Evolutionary conservation across 805 yeast species (phyloP), one percentile per base, ranked within the genome.

Genomic region (Candida caryicola): DNA sequence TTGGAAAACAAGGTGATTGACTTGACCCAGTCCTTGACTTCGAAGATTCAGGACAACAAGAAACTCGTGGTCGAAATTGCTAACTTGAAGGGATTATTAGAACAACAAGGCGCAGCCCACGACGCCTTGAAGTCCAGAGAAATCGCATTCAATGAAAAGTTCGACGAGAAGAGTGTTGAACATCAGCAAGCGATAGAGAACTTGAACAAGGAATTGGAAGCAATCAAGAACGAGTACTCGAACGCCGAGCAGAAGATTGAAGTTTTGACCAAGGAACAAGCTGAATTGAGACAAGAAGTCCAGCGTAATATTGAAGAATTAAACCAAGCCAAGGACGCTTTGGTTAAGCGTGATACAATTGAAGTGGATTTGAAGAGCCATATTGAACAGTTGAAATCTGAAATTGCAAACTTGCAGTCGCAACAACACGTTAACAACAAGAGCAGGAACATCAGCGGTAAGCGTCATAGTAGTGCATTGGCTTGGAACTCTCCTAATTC

Each of bases 1-100:
- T 76, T 95, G 54, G 99, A 93, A 63, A 93, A 93, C 64, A 93
- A 95, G 72, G 97, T 95, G n/a, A 89, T 93, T 48, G 95, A 90
- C 62, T 77, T 93, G 50, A 91, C 97, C 3, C 95, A 91, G 55
- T 76, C 83, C 9, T 71, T 91, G 44, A 79, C 95, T 0, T 65
- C 80, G 26, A 85, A 87, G 59, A 82, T 85, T 17, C 85, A 79
- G 48, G 96, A 88, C 50, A 90, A 90, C 62, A 83, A 82, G 66
- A 76, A 74, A 44, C 71, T 91, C 55, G 72, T 77, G 42, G 63
- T 65, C 12, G 84, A 85, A 52, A 76, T 90, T 34, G 73, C 76
- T 12, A 57, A 53, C 40, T 59, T 69, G 47, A 69, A 61, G 47
- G 54, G 39, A 29, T 57, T 63, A 40, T 69, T 87, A 41, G 77